Conservation (phyloP, 805 yeast genomes). For the Nakazawaea siamensis region DNA sequence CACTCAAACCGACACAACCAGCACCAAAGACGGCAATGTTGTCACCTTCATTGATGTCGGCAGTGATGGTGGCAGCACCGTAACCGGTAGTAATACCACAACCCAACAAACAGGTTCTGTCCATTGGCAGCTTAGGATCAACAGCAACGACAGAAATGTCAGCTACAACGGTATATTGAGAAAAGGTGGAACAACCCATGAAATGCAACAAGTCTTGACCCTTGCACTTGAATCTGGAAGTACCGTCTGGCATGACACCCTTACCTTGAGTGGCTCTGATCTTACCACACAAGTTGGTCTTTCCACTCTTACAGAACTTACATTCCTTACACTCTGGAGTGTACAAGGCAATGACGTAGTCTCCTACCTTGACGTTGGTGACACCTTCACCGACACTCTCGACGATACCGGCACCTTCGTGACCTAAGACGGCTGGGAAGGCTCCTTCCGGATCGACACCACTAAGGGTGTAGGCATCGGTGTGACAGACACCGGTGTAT, state of each 20-base stretch:
- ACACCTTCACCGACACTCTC: conserved; percentile 95
- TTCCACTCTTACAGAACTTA: conserved; percentile 89
- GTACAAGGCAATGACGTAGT: conserved; percentile 86
- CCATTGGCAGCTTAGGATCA: conserved; percentile 74
- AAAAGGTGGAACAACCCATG: conserved; percentile 97
- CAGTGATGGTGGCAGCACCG: conserved; percentile 95
- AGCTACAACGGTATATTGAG: conserved; percentile 96
- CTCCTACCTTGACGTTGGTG: conserved; percentile 83
- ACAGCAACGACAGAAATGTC: conserved; percentile 95
- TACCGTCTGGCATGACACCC: conserved; percentile 99
- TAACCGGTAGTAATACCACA: conserved; percentile 98
- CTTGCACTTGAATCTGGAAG: conserved; percentile 77
- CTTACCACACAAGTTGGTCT: conserved; percentile 93
- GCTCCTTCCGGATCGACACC: conserved; percentile 97
- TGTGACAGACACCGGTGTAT: conserved; percentile 95
- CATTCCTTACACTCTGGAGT: conserved; percentile 96
- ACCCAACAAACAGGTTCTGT: conserved; percentile 86
- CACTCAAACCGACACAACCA: conserved; percentile 95
- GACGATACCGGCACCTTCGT: conserved; percentile 97
- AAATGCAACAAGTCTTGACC: conserved; percentile 85
- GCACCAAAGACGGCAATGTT: conserved; percentile 96
- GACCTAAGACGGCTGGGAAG: conserved; percentile 90
- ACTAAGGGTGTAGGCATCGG: conserved; percentile 93
- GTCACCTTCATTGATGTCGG: conserved; percentile 84
- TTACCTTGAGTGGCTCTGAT: conserved; percentile 97